Conservation (phyloP, 1,139 yeast species). For the Spencermartinsiella ligniputridi region DNA sequence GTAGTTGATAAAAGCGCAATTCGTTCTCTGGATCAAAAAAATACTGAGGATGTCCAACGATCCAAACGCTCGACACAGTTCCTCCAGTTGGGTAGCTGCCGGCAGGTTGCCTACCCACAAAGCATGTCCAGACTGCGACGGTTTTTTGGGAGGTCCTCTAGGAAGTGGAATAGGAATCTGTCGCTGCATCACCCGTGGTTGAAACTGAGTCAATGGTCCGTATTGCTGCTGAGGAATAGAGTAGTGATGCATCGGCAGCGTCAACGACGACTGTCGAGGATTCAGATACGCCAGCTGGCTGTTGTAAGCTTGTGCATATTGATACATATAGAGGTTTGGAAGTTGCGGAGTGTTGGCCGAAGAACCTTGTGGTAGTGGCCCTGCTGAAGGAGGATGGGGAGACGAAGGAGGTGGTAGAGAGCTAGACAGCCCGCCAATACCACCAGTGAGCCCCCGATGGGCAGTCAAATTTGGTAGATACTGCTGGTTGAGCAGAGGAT, state of each 20-base stretch:
- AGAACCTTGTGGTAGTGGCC: background rate
- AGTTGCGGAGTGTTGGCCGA: conserved; percentile 6
- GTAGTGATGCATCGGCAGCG: background rate
- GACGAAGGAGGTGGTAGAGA: background rate
- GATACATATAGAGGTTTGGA: background rate
- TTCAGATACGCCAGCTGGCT: background rate
- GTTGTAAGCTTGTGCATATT: background rate
- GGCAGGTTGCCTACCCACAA: conserved; percentile 43
- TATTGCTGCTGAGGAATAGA: background rate
- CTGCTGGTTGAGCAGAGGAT: conserved; percentile 2
- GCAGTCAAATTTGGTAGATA: background rate
- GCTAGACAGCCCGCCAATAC: background rate
- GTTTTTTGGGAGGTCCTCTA: conserved; percentile 33
- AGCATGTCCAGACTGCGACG: conserved; percentile 37
- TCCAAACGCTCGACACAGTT: conserved; percentile 35
- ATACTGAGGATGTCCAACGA: conserved; percentile 35
- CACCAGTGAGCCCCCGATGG: background rate
- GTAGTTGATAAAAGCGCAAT: conserved; percentile 41
- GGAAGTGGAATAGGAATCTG: conserved; percentile 13
- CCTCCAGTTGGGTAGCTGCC: conserved; percentile 30
- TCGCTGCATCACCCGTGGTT: conserved; percentile 2
- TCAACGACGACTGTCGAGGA: background rate
- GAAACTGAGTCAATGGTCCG: conserved; percentile 1
- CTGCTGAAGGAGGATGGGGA: background rate
- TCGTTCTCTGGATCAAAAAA: conserved; percentile 36